Conservation (phyloP, 1,284 basidiomycete species). For the Cutaneotrichosporon sp. region DNA sequence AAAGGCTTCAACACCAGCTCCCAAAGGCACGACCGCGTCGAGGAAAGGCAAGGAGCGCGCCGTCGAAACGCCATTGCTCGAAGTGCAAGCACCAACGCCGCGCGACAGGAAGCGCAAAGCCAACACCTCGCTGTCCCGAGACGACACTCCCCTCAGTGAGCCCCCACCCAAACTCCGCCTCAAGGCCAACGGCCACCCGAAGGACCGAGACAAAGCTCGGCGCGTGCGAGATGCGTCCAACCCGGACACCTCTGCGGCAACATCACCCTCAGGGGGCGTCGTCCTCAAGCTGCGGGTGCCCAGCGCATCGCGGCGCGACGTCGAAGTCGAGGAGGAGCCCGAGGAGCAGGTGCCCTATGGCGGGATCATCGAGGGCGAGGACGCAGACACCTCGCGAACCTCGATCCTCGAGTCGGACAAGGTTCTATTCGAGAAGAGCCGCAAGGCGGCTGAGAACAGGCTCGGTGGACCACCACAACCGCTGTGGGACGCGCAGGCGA, state of each 20-base stretch:
- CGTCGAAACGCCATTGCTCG: constrained; percentile 2
- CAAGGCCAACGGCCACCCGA: constrained; percentile 8
- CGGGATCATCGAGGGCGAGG: constrained; percentile 68
- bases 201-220: constrained; percentile 14
- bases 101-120: constrained; percentile 12
- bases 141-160: constrained; percentile 7
- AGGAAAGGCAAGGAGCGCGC: constrained; percentile 24
- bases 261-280: constrained; percentile 9
- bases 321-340: constrained; percentile 43
- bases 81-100: constrained; percentile 7
- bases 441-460: constrained; percentile 65
- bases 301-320: constrained; percentile 29
- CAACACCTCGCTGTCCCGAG: constrained; percentile 2
- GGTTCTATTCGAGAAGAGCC: constrained; percentile 71
- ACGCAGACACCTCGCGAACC: constrained; percentile 78
- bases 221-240: neutral
- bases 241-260: neutral
- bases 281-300: constrained; percentile 39
- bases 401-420: constrained; percentile 68
- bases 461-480: constrained; percentile 41
- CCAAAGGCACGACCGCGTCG: neutral
- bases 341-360: constrained; percentile 66
- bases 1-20: neutral
- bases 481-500: constrained; percentile 30
- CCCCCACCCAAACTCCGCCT: constrained; percentile 17